Conservation (phyloP, 805 yeast genomes). For the Tetrapisispora iriomotensis region DNA sequence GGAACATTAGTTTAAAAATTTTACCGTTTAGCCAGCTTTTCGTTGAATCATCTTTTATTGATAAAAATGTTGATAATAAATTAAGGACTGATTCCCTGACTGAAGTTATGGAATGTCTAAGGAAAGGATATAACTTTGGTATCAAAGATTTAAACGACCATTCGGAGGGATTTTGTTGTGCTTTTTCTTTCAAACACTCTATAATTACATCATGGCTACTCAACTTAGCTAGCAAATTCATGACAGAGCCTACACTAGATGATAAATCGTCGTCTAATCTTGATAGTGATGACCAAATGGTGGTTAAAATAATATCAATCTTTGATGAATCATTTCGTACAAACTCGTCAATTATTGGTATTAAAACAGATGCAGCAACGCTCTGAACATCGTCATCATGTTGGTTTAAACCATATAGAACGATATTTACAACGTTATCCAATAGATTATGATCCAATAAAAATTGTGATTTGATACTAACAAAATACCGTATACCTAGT, state of each 20-base stretch:
- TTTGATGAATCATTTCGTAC: slow-evolving; percentile 48
- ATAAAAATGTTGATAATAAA: slow-evolving; percentile 67
- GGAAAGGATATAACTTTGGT: slow-evolving; percentile 86
- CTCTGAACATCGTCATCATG: slow-evolving; percentile 94
- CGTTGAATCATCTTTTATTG: slow-evolving; percentile 40
- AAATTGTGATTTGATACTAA: slow-evolving; percentile 78
- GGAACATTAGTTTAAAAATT: slow-evolving; percentile 67
- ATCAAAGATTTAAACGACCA: slow-evolving; percentile 64
- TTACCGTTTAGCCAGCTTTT: slow-evolving; percentile 73
- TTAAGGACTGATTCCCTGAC: slow-evolving; percentile 83
- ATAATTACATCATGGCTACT: slow-evolving; percentile 76
- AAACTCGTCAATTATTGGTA: slow-evolving; percentile 84
- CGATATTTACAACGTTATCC: slow-evolving; percentile 71
- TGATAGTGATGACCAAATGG: slow-evolving; percentile 85
- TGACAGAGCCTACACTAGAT: slow-evolving; percentile 90
- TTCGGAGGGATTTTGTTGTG: slow-evolving; percentile 37
- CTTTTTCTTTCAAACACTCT: slow-evolving; percentile 55
- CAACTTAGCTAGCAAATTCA: slow-evolving; percentile 83
- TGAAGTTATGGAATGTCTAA: slow-evolving; percentile 86
- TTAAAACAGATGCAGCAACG: slow-evolving; percentile 85
- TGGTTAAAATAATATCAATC: slow-evolving; percentile 42
- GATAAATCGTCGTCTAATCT: slow-evolving; percentile 85
- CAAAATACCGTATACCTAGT: slow-evolving; percentile 86
- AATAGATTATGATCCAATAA: slow-evolving; percentile 47
- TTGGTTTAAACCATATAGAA: slow-evolving; percentile 70